Evolutionary conservation across 768 basidiomycete genomes (phyloP).

Genomic region (Leccinum sublutescens): DNA sequence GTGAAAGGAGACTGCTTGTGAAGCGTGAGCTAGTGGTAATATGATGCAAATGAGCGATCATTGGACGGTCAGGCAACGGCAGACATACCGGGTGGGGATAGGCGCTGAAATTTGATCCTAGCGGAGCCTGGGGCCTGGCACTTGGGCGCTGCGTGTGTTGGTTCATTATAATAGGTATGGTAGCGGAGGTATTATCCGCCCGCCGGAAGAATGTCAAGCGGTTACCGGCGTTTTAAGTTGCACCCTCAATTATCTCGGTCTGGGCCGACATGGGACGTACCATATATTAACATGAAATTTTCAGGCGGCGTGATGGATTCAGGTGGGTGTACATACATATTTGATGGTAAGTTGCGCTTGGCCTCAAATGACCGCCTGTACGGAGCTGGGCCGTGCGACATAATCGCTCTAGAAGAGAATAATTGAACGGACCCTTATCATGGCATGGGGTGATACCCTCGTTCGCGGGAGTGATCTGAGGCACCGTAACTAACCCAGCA

Average conservation of each 20-base stretch:
- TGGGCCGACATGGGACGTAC: neutral
- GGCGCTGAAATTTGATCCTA: slow-evolving; percentile 8
- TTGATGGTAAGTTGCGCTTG: neutral
- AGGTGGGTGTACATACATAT: neutral
- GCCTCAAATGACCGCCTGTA: neutral
- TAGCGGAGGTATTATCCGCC: slow-evolving; percentile 8
- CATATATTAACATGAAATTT: neutral
- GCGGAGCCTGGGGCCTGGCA: slow-evolving; percentile 12
- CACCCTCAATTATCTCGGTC: neutral
- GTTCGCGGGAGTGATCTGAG: neutral
- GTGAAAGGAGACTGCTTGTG: neutral
- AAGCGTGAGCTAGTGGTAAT: neutral
- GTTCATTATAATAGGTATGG: slow-evolving; percentile 9
- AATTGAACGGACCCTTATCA: neutral
- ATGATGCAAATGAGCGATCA: slow-evolving; percentile 8
- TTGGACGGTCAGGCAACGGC: slow-evolving; percentile 16
- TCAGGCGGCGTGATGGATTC: neutral
- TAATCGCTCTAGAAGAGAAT: too few species aligned
- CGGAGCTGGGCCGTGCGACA: neutral
- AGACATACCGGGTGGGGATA: neutral
- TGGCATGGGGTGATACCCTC: neutral
- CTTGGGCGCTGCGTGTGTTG: slow-evolving; percentile 4
- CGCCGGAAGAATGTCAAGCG: neutral
- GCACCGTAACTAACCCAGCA: neutral
- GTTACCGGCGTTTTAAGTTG: slow-evolving; percentile 9